Evolutionary conservation across 371 early-diverging fungal species (phyloP).

Genomic region (Coemansia sp.): DNA sequence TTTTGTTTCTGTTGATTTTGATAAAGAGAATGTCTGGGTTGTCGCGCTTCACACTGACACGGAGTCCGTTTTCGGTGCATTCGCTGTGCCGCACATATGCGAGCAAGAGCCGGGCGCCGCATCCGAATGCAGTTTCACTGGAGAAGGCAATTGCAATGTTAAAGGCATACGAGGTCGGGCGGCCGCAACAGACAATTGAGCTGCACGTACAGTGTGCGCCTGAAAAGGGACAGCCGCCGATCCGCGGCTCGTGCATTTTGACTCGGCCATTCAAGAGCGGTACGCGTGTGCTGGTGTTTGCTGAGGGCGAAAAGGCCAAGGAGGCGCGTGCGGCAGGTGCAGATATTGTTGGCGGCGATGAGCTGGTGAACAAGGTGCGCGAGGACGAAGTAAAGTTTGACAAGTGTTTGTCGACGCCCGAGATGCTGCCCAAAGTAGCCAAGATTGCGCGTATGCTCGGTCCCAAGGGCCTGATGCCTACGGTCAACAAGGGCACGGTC

Average conservation of each 20-base stretch:
- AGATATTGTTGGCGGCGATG: slow-evolving; percentile 85
- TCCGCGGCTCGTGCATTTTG: slow-evolving; percentile 70
- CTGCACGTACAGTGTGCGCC: slow-evolving; percentile 69
- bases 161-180: slow-evolving; percentile 69
- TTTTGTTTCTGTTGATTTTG: not conserved
- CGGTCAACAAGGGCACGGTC: slow-evolving; percentile 84
- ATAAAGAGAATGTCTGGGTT: slow-evolving; percentile 1
- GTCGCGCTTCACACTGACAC: slow-evolving; percentile 3
- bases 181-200: slow-evolving; percentile 66
- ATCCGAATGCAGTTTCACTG: slow-evolving; percentile 35
- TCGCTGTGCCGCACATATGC: slow-evolving; percentile 3
- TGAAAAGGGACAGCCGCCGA: slow-evolving; percentile 71
- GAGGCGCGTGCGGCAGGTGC: slow-evolving; percentile 79
- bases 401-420: slow-evolving; percentile 83
- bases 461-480: slow-evolving; percentile 95
- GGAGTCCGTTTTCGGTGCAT: not conserved
- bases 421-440: slow-evolving; percentile 83
- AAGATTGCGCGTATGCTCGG: slow-evolving; percentile 91
- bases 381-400: slow-evolving; percentile 74
- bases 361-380: slow-evolving; percentile 72
- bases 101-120: slow-evolving; percentile 21
- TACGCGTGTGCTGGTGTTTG: slow-evolving; percentile 70
- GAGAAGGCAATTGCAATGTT: slow-evolving; percentile 41
- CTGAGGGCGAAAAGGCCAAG: slow-evolving; percentile 65
- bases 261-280: slow-evolving; percentile 67